Evolutionary conservation across 768 basidiomycete genomes (phyloP), one percentile per base, ranked within the genome.

Genomic region (Lepiota brunneoincarnata): DNA sequence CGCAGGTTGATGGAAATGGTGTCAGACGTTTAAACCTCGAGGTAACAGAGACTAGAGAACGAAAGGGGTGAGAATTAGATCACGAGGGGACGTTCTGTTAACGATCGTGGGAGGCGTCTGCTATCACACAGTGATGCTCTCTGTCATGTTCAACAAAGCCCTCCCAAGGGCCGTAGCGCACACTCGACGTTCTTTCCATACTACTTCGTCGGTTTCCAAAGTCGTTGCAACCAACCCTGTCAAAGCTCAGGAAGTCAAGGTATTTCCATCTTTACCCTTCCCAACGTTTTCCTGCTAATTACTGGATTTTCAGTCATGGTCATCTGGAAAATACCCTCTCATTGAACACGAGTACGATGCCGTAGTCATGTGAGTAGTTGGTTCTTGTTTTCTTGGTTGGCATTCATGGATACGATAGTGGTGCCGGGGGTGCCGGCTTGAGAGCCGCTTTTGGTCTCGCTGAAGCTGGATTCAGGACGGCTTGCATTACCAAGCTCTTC

Each of bases 321-420:
- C 85, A 42, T 87, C 85, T 37, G 91, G 89, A 46, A 92, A 95
- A 68, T 99, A 98, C 69, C 93, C 96, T 18, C 78, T 99, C 57
- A 94, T 99, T 62, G 97, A 99, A 69, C 97, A 99, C 68, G 95
- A 98, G 70, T 98, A 93, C 70, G 96, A 99, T 78, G 96, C 96
- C 15, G 87, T 99, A 63, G 96, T 98, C 54, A 92, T 98, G 93
- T 97, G 67, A 72, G 95, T 81, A n/a, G 36, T 17, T 54, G n/a
- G 34, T n/a, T 12, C 36, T 2, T 12, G 46, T 20, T 55, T 40
- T 31, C 31, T 31, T 31, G 7, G 11, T 31, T 51, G 61, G 31
- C 31, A 31, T 9, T 31, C 31, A 36, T 59, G 38, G 12, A 11
- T 17, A 28, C 36, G 58, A 18, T 57, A 96, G 93, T 59, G 96